phyloP scores from a whole-genome alignment of 228 moss, liverwort and hornwort genomes.

The Sphagnum magellanicum region DNA sequence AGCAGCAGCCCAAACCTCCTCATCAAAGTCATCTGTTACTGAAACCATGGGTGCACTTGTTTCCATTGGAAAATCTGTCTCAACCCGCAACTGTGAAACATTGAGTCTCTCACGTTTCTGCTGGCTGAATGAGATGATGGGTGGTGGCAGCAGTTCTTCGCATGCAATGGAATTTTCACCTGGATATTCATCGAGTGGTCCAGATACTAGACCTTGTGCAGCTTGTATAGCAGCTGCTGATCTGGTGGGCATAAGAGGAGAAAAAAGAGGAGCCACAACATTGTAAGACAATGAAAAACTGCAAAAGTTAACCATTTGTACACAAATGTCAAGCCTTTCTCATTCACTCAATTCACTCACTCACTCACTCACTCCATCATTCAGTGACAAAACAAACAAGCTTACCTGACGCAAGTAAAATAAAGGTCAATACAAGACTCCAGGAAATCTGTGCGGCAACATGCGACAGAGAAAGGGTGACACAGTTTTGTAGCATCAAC shows the following conservation, averaged over 20 bases:
- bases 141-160: slow-evolving; percentile 5
- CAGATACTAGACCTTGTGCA: slow-evolving; percentile 26
- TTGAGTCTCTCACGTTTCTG: slow-evolving; percentile 13
- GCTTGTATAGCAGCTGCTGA: slow-evolving; percentile 72
- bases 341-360: no score
- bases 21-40: no score
- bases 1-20: no score
- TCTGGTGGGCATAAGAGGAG: slow-evolving; percentile 14
- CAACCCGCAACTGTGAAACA: slow-evolving; percentile 22
- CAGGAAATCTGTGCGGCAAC: slow-evolving; percentile 78
- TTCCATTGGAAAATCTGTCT: slow-evolving; percentile 25
- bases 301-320: no score
- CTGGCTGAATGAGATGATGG: slow-evolving; percentile 3
- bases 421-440: slow-evolving; percentile 92
- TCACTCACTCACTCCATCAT: no score
- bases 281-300: no score
- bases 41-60: not conserved
- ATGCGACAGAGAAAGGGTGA: slow-evolving; percentile 82
- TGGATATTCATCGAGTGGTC: slow-evolving; percentile 5
- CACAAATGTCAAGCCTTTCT: no score
- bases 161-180: slow-evolving; percentile 15
- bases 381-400: not conserved
- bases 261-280: no score
- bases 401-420: slow-evolving; percentile 84
- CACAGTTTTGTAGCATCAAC: slow-evolving; percentile 96